Base-by-base conservation (phyloP, 2,329 filamentous ascomycete species). In the Thermomyces lanuginosus region DNA sequence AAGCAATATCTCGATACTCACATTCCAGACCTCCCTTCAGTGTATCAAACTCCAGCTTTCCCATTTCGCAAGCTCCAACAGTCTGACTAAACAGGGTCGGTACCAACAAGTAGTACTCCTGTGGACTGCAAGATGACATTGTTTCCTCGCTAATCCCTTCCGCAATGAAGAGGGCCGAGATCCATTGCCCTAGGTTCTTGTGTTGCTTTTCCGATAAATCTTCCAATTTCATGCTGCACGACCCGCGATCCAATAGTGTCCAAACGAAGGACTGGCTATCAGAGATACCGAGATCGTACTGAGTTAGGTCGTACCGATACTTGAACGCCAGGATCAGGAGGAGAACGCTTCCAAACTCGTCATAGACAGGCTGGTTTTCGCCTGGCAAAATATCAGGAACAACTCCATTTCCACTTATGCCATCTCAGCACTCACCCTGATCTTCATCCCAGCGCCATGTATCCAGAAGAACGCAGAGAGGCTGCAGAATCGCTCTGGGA, bases 401-500 rank as follows among this genome's bases (percentile, higher is more conserved):
- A n/a, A n/a, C n/a, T n/a, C n/a, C n/a, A n/a, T n/a, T n/a, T n/a
- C n/a, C n/a, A n/a, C n/a, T n/a, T n/a, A n/a, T n/a, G 30, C 14
- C 4, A 22, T 9, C 9, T 16, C 39, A 21, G 4, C 11, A 6
- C 23, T 18, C 8, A 60, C 61, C 64, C 47, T 74, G 69, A 29
- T 74, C 69, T 35, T 69, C 68, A 29, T 74, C 69, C 48, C 70
- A 72, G 21, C 60, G 60, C 71, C 70, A 76, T n/a, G 64, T 59
- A 37, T 75, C 68, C 8, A 76, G 45, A 22, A 72, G 48, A 15
- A 54, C 49, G 43, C 68, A 72, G 1, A 75, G 46, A 11, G 70
- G 69, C 17, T 61, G 57, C n/a, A 74, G 44, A 12, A 73, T 54
- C 27, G 60, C 62, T 2, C 56, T 55, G 9, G 69, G 59, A 19